Conservation (phyloP, 1,284 basidiomycete species). For the Boletus semigastroideus region DNA sequence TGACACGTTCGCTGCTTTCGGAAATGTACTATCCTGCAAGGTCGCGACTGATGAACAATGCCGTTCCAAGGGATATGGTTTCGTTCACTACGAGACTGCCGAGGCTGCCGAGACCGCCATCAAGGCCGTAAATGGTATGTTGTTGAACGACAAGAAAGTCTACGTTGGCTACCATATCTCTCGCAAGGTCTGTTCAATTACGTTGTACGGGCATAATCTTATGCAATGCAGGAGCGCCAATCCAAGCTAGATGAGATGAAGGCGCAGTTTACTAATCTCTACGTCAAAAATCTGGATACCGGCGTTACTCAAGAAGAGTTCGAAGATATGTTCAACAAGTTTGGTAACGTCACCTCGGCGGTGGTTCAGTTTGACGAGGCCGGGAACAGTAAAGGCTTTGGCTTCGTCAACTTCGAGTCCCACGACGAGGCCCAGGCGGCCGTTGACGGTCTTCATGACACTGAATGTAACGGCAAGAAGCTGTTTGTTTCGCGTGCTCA, state of each 20-base stretch:
- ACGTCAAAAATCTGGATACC: conserved; percentile 94
- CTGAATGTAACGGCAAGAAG: conserved; percentile 85
- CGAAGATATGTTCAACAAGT: conserved; percentile 77
- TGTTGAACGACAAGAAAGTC: conserved; percentile 99
- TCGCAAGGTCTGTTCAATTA: conserved; percentile 69
- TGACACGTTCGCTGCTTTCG: conserved; percentile 99
- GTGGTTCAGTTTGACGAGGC: conserved; percentile 80
- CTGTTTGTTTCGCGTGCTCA: conserved; percentile 97
- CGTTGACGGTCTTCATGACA: conserved; percentile 89
- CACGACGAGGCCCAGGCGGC: conserved; percentile 94
- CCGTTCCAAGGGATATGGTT: conserved; percentile 94
- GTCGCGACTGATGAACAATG: conserved; percentile 95
- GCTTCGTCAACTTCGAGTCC: conserved; percentile 95
- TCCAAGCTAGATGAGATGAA: conserved; percentile 98
- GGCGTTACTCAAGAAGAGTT: conserved; percentile 90
- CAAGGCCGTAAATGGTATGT: conserved; percentile 99
- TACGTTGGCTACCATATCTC: conserved; percentile 98
- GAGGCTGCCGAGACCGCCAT: conserved; percentile 97
- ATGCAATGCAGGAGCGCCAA: conserved; percentile 73
- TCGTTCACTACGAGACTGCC: conserved; percentile 98
- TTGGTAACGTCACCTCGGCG: conserved; percentile 89
- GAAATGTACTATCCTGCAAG: conserved; percentile 99
- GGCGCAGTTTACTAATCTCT: conserved; percentile 97
- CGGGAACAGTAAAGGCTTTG: conserved; percentile 95
- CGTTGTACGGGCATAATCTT: background rate